phyloP scores from a whole-genome alignment of 2,329 filamentous ascomycete species.

The Chrysosporium keratinophilum region DNA sequence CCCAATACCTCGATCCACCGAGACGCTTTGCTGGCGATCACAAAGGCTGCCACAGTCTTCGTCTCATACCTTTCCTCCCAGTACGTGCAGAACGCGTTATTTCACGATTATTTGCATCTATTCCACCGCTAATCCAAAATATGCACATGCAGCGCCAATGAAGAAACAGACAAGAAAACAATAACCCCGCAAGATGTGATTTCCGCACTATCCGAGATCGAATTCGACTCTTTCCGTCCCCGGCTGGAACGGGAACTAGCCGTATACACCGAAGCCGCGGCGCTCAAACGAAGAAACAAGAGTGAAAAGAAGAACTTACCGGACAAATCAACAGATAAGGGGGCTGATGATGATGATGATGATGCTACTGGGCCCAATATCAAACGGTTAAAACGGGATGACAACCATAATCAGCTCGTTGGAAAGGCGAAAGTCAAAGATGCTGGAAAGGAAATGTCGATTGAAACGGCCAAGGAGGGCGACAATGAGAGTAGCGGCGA shows the following conservation, averaged over 20 bases:
- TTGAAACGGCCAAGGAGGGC: slow-evolving; percentile 9
- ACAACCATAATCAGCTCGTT: slow-evolving; percentile 20
- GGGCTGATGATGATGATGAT: slow-evolving; percentile 47
- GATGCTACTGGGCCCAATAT: slow-evolving; percentile 48
- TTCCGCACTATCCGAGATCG: slow-evolving; percentile 49
- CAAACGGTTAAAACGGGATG: slow-evolving; percentile 19
- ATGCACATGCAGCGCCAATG: slow-evolving; percentile 46
- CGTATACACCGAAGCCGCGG: slow-evolving; percentile 32
- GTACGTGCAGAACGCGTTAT: slow-evolving; percentile 33
- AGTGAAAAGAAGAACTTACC: slow-evolving; percentile 33
- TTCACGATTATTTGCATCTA: background rate
- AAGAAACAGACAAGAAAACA: slow-evolving; percentile 53
- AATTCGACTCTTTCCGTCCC: slow-evolving; percentile 50
- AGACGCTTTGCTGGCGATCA: slow-evolving; percentile 53
- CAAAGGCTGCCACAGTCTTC: slow-evolving; percentile 57
- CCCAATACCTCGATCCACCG: slow-evolving; percentile 56
- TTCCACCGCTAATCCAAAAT: background rate
- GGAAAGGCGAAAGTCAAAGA: background rate
- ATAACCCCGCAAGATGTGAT: slow-evolving; percentile 52
- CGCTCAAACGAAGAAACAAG: slow-evolving; percentile 29
- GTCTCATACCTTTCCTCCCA: slow-evolving; percentile 53
- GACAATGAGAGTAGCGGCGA: slow-evolving; percentile 4
- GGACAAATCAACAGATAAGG: slow-evolving; percentile 32
- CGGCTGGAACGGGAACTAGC: slow-evolving; percentile 51
- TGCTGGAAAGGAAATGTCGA: background rate